Conservation (phyloP, 1,139 yeast species). For the Magnusiomyces clavatus region DNA sequence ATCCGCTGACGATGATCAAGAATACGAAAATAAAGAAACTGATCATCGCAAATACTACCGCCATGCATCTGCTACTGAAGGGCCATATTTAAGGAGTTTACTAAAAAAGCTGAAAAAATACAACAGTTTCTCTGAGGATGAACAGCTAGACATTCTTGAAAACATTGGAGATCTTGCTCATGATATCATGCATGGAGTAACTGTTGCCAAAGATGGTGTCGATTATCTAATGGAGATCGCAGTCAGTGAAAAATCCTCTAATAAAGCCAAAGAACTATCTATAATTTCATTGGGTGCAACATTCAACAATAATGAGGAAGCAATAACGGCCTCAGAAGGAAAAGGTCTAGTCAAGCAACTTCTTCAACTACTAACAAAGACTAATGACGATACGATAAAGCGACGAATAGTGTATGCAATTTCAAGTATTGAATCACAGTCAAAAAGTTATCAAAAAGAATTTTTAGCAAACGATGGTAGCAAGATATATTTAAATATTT, state of each 20-base stretch:
- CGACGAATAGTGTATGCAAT: slow-evolving; percentile 27
- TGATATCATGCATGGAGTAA: slow-evolving; percentile 55
- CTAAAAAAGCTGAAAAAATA: background rate
- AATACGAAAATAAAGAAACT: background rate
- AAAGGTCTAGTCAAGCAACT: slow-evolving; percentile 9
- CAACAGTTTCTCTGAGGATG: background rate
- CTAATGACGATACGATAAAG: slow-evolving; percentile 14
- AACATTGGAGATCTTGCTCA: slow-evolving; percentile 53
- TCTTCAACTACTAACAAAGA: slow-evolving; percentile 1
- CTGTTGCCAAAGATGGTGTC: slow-evolving; percentile 28
- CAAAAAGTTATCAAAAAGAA: background rate
- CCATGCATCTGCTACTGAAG: too few species aligned
- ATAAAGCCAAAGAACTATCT: slow-evolving; percentile 25
- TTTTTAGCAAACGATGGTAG: slow-evolving; percentile 21
- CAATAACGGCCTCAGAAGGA: slow-evolving; percentile 35
- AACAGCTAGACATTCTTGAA: slow-evolving; percentile 34
- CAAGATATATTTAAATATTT: slow-evolving; percentile 16
- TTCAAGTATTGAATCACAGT: slow-evolving; percentile 19
- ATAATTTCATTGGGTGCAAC: slow-evolving; percentile 32
- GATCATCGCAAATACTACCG: background rate
- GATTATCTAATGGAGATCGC: slow-evolving; percentile 24
- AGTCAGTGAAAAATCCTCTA: slow-evolving; percentile 15
- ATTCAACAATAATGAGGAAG: slow-evolving; percentile 66
- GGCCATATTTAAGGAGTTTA: too few species aligned
- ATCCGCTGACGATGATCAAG: background rate